Evolutionary conservation across 805 yeast species (phyloP).

Genomic region (Torulaspora delbrueckii): DNA sequence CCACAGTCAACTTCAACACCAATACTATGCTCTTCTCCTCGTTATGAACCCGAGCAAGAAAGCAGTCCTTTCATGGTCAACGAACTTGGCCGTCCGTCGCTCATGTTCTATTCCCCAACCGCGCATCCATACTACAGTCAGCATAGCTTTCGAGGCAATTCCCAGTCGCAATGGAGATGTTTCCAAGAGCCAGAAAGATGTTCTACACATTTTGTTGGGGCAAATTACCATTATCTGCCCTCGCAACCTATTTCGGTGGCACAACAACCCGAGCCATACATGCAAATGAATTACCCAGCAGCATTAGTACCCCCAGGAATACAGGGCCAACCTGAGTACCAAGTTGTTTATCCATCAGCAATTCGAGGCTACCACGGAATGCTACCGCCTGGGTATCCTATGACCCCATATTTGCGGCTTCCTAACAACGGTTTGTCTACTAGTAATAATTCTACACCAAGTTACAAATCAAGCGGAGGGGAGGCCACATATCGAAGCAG

Average conservation of each 20-base stretch:
- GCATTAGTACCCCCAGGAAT: background rate
- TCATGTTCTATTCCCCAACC: slow-evolving; percentile 3
- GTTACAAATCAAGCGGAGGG: slow-evolving; percentile 29
- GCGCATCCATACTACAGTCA: background rate
- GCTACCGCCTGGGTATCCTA: background rate
- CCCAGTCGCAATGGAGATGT: slow-evolving; percentile 7
- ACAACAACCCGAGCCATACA: slow-evolving; percentile 1
- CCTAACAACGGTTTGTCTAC: background rate
- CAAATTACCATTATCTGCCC: background rate
- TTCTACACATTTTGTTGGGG: background rate
- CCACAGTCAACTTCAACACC: slow-evolving; percentile 34
- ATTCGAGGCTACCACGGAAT: background rate
- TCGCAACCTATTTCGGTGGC: slow-evolving; percentile 2
- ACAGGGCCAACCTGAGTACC: background rate
- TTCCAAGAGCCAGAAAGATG: background rate
- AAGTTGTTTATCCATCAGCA: background rate
- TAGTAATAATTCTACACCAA: slow-evolving; percentile 8
- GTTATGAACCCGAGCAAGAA: background rate
- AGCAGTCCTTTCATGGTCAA: background rate
- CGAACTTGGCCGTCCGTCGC: background rate
- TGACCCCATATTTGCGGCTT: slow-evolving; percentile 2
- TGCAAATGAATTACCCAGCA: slow-evolving; percentile 6
- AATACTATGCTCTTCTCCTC: slow-evolving; percentile 2
- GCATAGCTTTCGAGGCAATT: slow-evolving; percentile 2
- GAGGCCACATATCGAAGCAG: slow-evolving; percentile 27